Base-by-base conservation (phyloP, 495 filamentous ascomycete species). In the Cladorrhinum samala region DNA sequence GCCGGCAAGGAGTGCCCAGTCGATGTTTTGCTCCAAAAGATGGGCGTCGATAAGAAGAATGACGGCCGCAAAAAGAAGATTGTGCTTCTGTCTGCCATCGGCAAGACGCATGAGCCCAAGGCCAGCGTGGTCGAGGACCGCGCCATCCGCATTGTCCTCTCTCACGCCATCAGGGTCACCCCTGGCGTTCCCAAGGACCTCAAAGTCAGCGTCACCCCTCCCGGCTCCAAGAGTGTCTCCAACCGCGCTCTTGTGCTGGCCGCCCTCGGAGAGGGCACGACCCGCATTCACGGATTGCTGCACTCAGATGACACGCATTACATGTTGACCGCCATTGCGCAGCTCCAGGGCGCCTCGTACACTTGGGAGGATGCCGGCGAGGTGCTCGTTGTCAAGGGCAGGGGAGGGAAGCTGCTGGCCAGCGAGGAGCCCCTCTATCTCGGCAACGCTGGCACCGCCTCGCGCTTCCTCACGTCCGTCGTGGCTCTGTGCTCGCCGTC, bases 11-110 rank as follows among this genome's bases (percentile, higher is more conserved):
- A 84, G 58, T 98, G 94, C 66, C 85, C 90, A n/a, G 88, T 96
- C 9, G 89, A 97, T 55, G 81, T 86, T 41, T 68, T 97, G 52
- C 74, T 98, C 42, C 78, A 83, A 53, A 92, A 94, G 66, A 98
- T 98, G 93, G 91, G 84, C 2, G 83, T 97, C 37, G 93, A 98
- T 72, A 98, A 98, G 81, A 98, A 98, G 80, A 98, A 98, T 50
- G 86, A 95, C 27, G 93, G 93, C 1, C 81, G 79, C 30, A 92
- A 94, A 69, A 98, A 97, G 77, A 95, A 94, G 72, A 85, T 98
- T 50, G 93, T 96, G n/a, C 80, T 99, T 6, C 81, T 99, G 18
- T 89, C 90, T 0, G 86, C 86, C 9, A 94, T 99, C 70, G 93
- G 93, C 49, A 81, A 83, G 58, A 91, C 90, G 9, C 71, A 91